A percentile compares a stretch with the other conserved stretches of the same genome.
phyloP scores from a whole-genome alignment of 2,329 filamentous ascomycete genomes.

The Coniochaeta prunicola region DNA sequence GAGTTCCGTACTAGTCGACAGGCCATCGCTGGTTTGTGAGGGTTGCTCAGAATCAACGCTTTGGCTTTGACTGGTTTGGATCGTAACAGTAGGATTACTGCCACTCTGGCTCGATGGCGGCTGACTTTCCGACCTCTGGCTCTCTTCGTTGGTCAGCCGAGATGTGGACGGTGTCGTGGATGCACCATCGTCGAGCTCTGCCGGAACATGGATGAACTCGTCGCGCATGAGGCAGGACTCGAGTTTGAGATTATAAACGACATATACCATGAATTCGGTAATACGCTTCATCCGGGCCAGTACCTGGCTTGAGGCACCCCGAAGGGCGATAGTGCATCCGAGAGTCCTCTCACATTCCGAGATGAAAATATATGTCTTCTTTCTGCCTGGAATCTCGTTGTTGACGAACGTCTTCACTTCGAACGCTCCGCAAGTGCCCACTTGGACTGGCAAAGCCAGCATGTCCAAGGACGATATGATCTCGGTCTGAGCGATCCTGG shows the following conservation, averaged over 20 bases:
- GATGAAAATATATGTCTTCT: constrained; percentile 93
- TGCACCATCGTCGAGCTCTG: constrained; percentile 35
- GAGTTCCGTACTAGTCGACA: constrained; percentile 8
- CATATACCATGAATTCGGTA: constrained; percentile 98
- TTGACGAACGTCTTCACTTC: constrained; percentile 95
- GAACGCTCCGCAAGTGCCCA: constrained; percentile 78
- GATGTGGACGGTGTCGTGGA: constrained; percentile 27
- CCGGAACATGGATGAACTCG: constrained; percentile 79
- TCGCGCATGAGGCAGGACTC: constrained; percentile 93
- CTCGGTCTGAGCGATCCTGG: constrained; percentile 82
- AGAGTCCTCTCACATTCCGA: constrained; percentile 85
- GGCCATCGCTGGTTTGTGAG: constrained; percentile 15
- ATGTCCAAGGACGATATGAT: constrained; percentile 96
- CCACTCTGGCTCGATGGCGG: constrained; percentile 17
- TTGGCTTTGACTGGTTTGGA: constrained; percentile 5
- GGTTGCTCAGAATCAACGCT: constrained; percentile 13
- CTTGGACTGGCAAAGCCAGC: constrained; percentile 67
- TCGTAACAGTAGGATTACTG: constrained; percentile 9
- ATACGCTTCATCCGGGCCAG: constrained; percentile 82
- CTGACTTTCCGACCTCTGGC: constrained; percentile 20
- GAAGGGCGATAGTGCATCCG: constrained; percentile 88
- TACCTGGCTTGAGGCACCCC: constrained; percentile 66
- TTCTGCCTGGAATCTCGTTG: constrained; percentile 61
- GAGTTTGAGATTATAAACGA: constrained; percentile 94
- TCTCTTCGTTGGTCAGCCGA: constrained; percentile 27